Percentiles rank a stretch among this genome's conserved stretches.
These are phyloP conservation scores for Glomus cerebriforme DNA, from an alignment of 192 early-diverging fungal genomes.

Conservation along the genomic window DNA sequence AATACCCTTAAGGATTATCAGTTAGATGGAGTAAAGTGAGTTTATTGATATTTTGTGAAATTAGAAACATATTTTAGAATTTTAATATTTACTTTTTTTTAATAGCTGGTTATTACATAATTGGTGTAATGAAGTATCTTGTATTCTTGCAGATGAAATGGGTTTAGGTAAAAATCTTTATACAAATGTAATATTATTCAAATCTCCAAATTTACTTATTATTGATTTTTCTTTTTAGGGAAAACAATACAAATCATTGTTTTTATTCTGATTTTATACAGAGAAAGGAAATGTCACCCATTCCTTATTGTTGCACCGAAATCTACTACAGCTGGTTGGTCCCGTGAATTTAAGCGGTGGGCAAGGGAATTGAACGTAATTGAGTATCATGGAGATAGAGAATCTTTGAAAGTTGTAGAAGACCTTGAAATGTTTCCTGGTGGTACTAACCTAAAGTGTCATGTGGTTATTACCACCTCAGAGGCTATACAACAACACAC, in stretches of 20 bases:
- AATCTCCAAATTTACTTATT: neutral
- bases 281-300: constrained; percentile 53
- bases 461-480: constrained; percentile 70
- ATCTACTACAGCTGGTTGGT: constrained; percentile 68
- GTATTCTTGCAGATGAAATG: constrained; percentile 78
- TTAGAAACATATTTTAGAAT: neutral
- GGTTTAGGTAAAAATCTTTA: constrained; percentile 53
- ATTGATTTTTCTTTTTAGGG: constrained; percentile 28
- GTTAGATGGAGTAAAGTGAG: constrained; percentile 60
- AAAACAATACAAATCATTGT: constrained; percentile 78
- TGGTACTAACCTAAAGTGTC: constrained; percentile 52
- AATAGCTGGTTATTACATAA: constrained; percentile 69
- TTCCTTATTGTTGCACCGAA: constrained; percentile 71
- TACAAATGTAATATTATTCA: neutral
- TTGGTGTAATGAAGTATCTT: constrained; percentile 58
- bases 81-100: constrained; percentile 17
- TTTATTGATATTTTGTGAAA: constrained; percentile 10
- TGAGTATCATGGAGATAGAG: constrained; percentile 54
- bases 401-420: constrained; percentile 47
- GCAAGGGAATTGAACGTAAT: constrained; percentile 61
- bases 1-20: constrained; percentile 64
- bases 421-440: constrained; percentile 55
- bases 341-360: constrained; percentile 73
- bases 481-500: constrained; percentile 55
- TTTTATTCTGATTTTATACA: constrained; percentile 52